phyloP scores from a whole-genome alignment of 192 early-diverging fungal species.

The Backusella westeae region DNA sequence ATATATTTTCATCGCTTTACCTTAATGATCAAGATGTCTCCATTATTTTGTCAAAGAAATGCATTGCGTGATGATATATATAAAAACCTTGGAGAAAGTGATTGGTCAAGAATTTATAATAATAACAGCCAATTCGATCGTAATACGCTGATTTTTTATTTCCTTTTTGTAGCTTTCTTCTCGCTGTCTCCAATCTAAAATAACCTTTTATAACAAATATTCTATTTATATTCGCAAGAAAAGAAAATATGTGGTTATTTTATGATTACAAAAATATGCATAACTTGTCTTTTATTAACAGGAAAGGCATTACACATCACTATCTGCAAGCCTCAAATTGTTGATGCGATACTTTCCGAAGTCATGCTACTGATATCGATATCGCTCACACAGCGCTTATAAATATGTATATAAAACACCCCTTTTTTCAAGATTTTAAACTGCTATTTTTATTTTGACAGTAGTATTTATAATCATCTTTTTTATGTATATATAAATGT shows the following conservation, averaged over 20 bases:
- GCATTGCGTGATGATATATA: slow-evolving; percentile 80
- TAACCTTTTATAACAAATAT: background rate
- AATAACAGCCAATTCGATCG: slow-evolving; percentile 50
- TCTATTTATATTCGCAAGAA: background rate
- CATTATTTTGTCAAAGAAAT: background rate
- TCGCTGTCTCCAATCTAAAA: background rate
- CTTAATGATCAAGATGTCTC: no score
- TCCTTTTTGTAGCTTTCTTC: background rate
- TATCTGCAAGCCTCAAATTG: background rate
- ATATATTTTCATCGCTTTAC: no score
- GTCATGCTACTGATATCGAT: background rate
- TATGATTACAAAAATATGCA: slow-evolving; percentile 2
- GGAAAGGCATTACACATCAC: background rate
- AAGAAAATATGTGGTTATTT: background rate
- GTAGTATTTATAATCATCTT: background rate
- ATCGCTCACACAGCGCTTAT: background rate
- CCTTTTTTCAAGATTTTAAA: background rate
- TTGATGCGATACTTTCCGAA: background rate
- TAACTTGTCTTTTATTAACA: background rate
- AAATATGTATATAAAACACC: background rate
- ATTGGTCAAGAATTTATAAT: slow-evolving; percentile 79
- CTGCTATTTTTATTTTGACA: background rate
- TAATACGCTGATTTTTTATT: background rate
- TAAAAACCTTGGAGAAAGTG: slow-evolving; percentile 89
- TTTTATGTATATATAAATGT: background rate